Base-by-base conservation (phyloP, 2,329 filamentous ascomycete genomes). In the Chaetomiaceae sp. region DNA sequence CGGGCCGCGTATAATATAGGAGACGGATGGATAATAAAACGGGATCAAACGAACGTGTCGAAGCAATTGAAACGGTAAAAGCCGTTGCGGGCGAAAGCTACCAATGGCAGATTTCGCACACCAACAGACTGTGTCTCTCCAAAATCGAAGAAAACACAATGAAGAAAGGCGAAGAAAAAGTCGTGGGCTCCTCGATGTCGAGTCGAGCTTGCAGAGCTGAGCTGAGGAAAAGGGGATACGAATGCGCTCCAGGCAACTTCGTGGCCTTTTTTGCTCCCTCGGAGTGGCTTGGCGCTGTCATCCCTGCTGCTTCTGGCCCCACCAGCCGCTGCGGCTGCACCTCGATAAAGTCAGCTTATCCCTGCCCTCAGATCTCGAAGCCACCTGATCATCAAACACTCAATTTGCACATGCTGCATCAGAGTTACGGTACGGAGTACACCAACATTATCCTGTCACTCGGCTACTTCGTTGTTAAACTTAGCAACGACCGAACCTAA, bases 241-340 rank as follows among this genome's bases (percentile, higher is more conserved):
- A n/a, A 59, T 56, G 60, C 57, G 54, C 47, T 48, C 25, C 45
- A 56, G 46, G 43, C 50, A 54, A 56, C 50, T 55, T 59, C 62
- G 61, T 64, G 62, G 62, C 62, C 62, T 63, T 60, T 61, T 62
- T 57, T 31, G 47, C 53, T 55, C 36, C 40, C 51, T 48, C 38
- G 45, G 51, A 51, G 45, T 23, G 56, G 40, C 59, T 58, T 60
- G 56, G 57, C 58, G 44, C 44, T 22, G 9, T 6, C n/a, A n/a
- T n/a, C n/a, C n/a, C n/a, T n/a, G n/a, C n/a, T n/a, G n/a, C n/a
- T n/a, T n/a, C n/a, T n/a, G n/a, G n/a, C n/a, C n/a, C n/a, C n/a
- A n/a, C n/a, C n/a, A n/a, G n/a, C n/a, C n/a, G n/a, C n/a, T n/a
- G n/a, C n/a, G n/a, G n/a, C n/a, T n/a, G n/a, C n/a, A n/a, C n/a